A percentile compares a stretch with the other conserved stretches of the same genome.
Evolutionary conservation across 2,329 filamentous ascomycete species (phyloP).

Genomic region (Colletotrichum cordylinicola): DNA sequence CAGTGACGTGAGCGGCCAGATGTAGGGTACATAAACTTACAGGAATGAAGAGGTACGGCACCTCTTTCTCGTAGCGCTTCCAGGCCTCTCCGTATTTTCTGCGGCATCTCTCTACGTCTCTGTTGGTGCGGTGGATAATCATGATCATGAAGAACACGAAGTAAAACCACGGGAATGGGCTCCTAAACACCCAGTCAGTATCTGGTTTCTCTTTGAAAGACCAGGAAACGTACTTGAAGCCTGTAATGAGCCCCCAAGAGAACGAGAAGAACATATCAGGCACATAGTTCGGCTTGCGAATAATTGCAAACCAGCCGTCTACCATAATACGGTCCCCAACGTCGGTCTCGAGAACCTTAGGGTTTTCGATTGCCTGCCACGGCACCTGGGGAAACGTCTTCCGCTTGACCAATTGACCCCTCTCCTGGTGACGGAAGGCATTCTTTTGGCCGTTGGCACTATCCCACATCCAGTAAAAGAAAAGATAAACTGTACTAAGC

Average conservation of each 20-base stretch:
- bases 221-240: slow-evolving; percentile 41
- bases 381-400: slow-evolving; percentile 82
- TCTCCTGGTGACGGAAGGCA: slow-evolving; percentile 75
- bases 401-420: slow-evolving; percentile 67
- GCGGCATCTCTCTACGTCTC: slow-evolving; percentile 80
- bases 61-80: slow-evolving; percentile 78
- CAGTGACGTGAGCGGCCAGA: too few species aligned
- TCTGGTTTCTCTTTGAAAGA: too few species aligned
- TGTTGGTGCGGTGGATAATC: slow-evolving; percentile 79
- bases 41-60: slow-evolving; percentile 87
- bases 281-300: slow-evolving; percentile 62
- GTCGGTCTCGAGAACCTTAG: slow-evolving; percentile 71
- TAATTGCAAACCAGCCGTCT: slow-evolving; percentile 66
- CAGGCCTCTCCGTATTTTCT: slow-evolving; percentile 84
- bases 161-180: slow-evolving; percentile 92
- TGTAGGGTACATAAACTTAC: slow-evolving; percentile 36
- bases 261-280: slow-evolving; percentile 55
- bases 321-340: slow-evolving; percentile 74
- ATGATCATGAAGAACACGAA: slow-evolving; percentile 81
- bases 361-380: slow-evolving; percentile 78
- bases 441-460: slow-evolving; percentile 87
- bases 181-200: slow-evolving; percentile 35
- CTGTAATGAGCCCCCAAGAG: slow-evolving; percentile 57
- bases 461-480: slow-evolving; percentile 86
- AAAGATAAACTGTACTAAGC: slow-evolving; percentile 61